A percentile compares a stretch with the other conserved stretches of the same genome.
These are phyloP conservation scores for Lachnellula suecica DNA, from an alignment of 2,329 filamentous ascomycete genomes.

Conservation along the genomic window DNA sequence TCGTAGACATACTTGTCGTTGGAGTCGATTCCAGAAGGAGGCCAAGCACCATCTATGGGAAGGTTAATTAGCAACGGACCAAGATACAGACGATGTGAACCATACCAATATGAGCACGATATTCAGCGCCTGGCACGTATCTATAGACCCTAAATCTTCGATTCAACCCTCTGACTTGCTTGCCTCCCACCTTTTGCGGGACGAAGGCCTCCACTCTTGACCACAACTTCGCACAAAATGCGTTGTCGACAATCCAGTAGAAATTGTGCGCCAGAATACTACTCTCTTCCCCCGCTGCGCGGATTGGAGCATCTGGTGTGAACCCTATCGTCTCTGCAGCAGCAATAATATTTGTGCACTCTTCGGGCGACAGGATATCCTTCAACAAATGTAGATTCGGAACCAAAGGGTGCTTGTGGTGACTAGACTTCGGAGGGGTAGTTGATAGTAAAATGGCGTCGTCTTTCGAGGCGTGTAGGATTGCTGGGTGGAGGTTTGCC, in stretches of 20 bases:
- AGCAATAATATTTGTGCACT: constrained; percentile 66
- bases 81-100: background rate
- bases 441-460: constrained; percentile 54
- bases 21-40: constrained; percentile 62
- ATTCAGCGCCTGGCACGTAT: constrained; percentile 72
- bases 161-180: constrained; percentile 62
- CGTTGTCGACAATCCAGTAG: constrained; percentile 67
- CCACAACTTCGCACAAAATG: constrained; percentile 65
- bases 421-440: constrained; percentile 48
- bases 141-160: constrained; percentile 70
- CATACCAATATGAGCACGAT: constrained; percentile 62
- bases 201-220: constrained; percentile 57
- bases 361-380: constrained; percentile 57
- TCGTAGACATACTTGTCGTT: constrained; percentile 60
- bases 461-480: constrained; percentile 61
- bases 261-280: constrained; percentile 72
- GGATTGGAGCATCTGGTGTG: constrained; percentile 65
- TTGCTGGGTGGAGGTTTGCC: constrained; percentile 64
- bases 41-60: constrained; percentile 71
- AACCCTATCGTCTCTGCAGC: constrained; percentile 66
- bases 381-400: constrained; percentile 60
- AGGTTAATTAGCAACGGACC: constrained; percentile 5
- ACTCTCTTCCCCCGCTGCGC: constrained; percentile 59
- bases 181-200: constrained; percentile 53
- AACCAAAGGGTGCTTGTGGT: constrained; percentile 58